Evolutionary conservation across 106 monocot species (phyloP).

Genomic region (Platanthera guangdongensis): DNA sequence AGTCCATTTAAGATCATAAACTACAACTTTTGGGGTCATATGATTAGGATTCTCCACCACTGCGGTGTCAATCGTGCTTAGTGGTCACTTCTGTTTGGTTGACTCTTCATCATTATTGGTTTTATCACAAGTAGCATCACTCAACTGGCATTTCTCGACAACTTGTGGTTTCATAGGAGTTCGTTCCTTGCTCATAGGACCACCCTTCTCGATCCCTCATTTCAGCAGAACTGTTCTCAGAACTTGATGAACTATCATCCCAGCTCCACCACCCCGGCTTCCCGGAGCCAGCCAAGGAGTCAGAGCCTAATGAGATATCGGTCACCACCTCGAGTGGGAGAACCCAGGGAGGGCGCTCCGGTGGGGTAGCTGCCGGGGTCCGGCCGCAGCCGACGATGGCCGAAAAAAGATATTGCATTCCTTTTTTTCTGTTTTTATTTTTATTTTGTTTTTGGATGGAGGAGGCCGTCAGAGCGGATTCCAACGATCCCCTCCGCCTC

Average conservation of each 20-base stretch:
- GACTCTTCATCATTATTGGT: constrained; percentile 25
- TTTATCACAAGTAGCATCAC: no score
- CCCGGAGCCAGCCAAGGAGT: constrained; percentile 19
- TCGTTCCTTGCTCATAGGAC: constrained; percentile 34
- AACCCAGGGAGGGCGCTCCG: no score
- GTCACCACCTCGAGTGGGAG: no score
- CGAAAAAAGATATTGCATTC: no score
- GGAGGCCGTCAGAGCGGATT: no score
- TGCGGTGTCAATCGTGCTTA: constrained; percentile 16
- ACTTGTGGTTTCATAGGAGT: constrained; percentile 68
- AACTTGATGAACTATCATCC: constrained; percentile 41
- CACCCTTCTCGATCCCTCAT: constrained; percentile 34
- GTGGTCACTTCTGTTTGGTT: constrained; percentile 20
- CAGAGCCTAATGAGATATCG: constrained; percentile 51
- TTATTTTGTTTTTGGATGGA: no score
- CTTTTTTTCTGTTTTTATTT: no score
- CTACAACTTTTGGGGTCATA: constrained; percentile 27
- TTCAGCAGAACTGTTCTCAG: constrained; percentile 19
- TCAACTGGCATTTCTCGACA: no score
- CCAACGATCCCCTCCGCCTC: no score
- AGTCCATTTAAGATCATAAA: constrained; percentile 85
- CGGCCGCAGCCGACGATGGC: no score
- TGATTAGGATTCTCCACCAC: constrained; percentile 22
- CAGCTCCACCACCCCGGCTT: constrained; percentile 65
- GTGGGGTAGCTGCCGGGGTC: no score